Conservation (phyloP, 2,329 filamentous ascomycete genomes). For the Fusarium setosum region DNA sequence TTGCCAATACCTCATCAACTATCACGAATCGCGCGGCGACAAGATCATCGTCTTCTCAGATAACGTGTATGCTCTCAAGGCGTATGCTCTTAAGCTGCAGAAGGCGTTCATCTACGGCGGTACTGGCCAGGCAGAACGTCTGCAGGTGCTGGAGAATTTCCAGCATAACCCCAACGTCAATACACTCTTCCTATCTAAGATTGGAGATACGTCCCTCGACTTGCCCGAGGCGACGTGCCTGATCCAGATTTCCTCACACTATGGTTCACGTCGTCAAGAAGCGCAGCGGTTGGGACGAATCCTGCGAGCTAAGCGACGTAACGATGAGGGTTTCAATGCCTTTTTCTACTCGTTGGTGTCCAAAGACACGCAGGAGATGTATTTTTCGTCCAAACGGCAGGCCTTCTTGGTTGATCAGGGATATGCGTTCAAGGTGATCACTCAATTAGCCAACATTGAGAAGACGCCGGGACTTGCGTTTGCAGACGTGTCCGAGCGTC, state of each 20-base stretch:
- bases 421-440: slow-evolving; percentile 99
- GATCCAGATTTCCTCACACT: slow-evolving; percentile 97
- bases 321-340: slow-evolving; percentile 98
- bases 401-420: slow-evolving; percentile 98
- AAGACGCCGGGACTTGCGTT: slow-evolving; percentile 85
- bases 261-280: slow-evolving; percentile 95
- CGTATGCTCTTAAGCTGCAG: slow-evolving; percentile 83
- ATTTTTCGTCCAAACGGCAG: slow-evolving; percentile 94
- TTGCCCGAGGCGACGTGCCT: slow-evolving; percentile 95
- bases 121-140: slow-evolving; percentile 86
- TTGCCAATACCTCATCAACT: slow-evolving; percentile 97
- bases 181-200: slow-evolving; percentile 96
- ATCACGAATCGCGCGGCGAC: slow-evolving; percentile 93
- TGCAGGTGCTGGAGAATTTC: slow-evolving; percentile 92
- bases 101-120: slow-evolving; percentile 94
- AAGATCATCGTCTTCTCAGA: slow-evolving; percentile 99
- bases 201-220: slow-evolving; percentile 98
- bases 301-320: slow-evolving; percentile 91
- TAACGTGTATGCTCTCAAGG: slow-evolving; percentile 91
- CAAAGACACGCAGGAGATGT: slow-evolving; percentile 98
- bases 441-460: slow-evolving; percentile 91
- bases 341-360: slow-evolving; percentile 99
- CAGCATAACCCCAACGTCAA: slow-evolving; percentile 91
- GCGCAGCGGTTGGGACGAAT: slow-evolving; percentile 94
- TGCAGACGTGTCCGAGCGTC: slow-evolving; percentile 80